Evolutionary conservation across 768 basidiomycete genomes (phyloP), one percentile per base, ranked within the genome.

Genomic region (Rhizopogon rudus): DNA sequence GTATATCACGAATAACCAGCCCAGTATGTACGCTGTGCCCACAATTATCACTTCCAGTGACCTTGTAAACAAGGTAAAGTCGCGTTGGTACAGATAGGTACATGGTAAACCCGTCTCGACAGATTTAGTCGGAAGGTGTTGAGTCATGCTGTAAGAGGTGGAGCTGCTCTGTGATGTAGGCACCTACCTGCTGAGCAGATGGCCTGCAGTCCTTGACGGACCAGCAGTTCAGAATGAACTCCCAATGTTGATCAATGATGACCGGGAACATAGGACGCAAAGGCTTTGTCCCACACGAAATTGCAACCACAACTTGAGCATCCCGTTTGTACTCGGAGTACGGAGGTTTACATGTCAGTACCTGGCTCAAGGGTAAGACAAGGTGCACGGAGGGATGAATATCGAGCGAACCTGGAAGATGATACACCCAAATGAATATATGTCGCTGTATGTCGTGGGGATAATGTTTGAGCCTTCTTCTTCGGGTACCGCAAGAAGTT

Each of bases 391-490:
- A 35, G 35, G 17, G 22, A 33, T n/a, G 22, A 6, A 54, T 22
- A 5, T 31, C 6, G 20, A 10, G 10, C 25, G 16, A 25, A 57
- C 56, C 56, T 57, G 56, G 25, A 57, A 33, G 10, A 62, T 60
- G 22, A 55, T 41, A 35, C 54, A 52, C 4, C 76, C 76, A 54
- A 74, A 74, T 0, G 77, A 77, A 9, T 71, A 79, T 28, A 78
- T 70, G 62, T 79, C 78, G 52, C 67, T 74, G 12, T 20, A 60
- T 65, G 61, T 75, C n/a, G 37, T 42, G 22, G 39, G 51, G 28
- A 29, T 40, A 13, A 13, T 25, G 39, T 5, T 56, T 10, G 33
- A 8, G 5, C 22, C n/a, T n/a, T n/a, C n/a, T n/a, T 54, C 51
- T n/a, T 68, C 59, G 1, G 74, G 63, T 50, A 77, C 76, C 12